phyloP scores from a whole-genome alignment of 2,329 filamentous ascomycete species.

The Colletotrichum sp. region DNA sequence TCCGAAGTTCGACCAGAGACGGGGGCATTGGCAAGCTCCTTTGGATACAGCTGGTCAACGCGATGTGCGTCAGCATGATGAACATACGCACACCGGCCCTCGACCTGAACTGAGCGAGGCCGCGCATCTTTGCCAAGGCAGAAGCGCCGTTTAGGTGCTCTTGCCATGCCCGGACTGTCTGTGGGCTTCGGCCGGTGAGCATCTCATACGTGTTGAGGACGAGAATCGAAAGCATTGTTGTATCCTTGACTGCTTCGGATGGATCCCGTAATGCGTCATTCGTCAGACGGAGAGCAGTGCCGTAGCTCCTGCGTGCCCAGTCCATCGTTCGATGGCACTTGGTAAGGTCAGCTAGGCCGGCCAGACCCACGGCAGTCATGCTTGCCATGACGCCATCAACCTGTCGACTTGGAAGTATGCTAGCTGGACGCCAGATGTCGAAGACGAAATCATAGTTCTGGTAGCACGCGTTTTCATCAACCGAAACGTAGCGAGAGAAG shows the following conservation, averaged over 20 bases:
- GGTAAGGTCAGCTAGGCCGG: slow-evolving; percentile 53
- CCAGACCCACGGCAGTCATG: slow-evolving; percentile 60
- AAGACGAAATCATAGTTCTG: slow-evolving; percentile 60
- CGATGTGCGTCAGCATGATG: slow-evolving; percentile 55
- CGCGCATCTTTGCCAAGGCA: slow-evolving; percentile 54
- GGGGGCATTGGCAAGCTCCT: slow-evolving; percentile 52
- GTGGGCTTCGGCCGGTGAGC: slow-evolving; percentile 50
- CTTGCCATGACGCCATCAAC: slow-evolving; percentile 54
- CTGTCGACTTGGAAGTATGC: slow-evolving; percentile 32
- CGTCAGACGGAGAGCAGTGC: slow-evolving; percentile 54
- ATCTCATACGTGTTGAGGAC: slow-evolving; percentile 62
- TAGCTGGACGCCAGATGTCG: slow-evolving; percentile 55
- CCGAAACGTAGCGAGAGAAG: slow-evolving; percentile 56
- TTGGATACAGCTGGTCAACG: slow-evolving; percentile 58
- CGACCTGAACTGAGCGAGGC: slow-evolving; percentile 49
- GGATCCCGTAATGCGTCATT: slow-evolving; percentile 54
- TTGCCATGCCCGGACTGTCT: slow-evolving; percentile 56
- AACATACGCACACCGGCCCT: slow-evolving; percentile 56
- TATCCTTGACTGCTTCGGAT: slow-evolving; percentile 47
- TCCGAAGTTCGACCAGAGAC: slow-evolving; percentile 50
- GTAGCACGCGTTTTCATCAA: slow-evolving; percentile 47
- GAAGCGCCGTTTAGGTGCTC: slow-evolving; percentile 59
- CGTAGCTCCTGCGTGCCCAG: slow-evolving; percentile 55
- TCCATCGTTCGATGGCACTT: slow-evolving; percentile 46
- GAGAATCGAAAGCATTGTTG: slow-evolving; percentile 58